Base-by-base conservation (phyloP, 2,329 filamentous ascomycete species). In the Microcera coccophila region DNA sequence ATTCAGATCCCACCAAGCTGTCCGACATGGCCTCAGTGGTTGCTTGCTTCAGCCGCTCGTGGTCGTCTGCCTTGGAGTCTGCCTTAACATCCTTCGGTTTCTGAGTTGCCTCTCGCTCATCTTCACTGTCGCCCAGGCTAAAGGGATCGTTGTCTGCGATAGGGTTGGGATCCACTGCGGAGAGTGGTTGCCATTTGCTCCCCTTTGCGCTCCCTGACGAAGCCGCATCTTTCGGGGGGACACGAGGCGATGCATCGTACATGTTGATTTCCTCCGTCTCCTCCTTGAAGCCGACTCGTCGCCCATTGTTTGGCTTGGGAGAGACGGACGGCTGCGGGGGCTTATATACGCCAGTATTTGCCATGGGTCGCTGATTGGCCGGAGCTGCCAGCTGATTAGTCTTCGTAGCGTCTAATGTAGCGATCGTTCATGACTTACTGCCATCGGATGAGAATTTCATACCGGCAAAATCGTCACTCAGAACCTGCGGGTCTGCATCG, bases 141-240 rank as follows among this genome's bases (percentile, higher is more conserved):
- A 98, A 98, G 0, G 93, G 93, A 61, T 98, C 93, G 57, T 95
- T 91, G 55, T 97, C 90, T 11, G 79, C 76, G 48, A 95, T 85
- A 12, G 91, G 90, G 50, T 80, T 84, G 1, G 90, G 89, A 38
- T 94, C 51, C 12, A 96, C 82, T 0, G 84, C 78, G 11, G 90
- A 89, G 55, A 98, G 72, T 9, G 93, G 91, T 66, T 98, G 91
- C 93, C 93, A 98, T 71, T 98, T 98, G 77, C 90, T 96, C 35
- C 79, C 68, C 70, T 90, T 93, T 52, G 71, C 68, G 36, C 74
- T 72, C n/a, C 71, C 63, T 18, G 62, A 62, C 24, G 68, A 59
- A 21, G 63, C 58, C 47, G 54, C 67, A 61, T 74, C 80, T 66
- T 75, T 81, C 53, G 71, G 72, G 20, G 66, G 74, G 39, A 70